These are phyloP conservation scores for Solanum ossicruentum DNA, from an alignment of 257 asterid species.

Conservation along the genomic window DNA sequence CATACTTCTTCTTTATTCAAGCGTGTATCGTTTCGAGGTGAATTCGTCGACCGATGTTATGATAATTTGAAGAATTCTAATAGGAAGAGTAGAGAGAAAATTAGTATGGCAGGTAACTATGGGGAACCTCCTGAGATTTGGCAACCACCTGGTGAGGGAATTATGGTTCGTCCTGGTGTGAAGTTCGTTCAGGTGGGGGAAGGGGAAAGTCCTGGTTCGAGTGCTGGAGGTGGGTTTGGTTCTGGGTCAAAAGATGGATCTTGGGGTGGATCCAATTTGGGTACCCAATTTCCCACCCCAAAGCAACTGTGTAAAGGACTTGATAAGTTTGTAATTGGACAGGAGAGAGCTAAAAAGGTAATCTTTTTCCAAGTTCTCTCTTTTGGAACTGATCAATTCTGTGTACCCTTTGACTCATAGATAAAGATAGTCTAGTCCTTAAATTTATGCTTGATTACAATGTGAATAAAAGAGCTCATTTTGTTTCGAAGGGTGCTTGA, in stretches of 20 bases:
- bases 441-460: not conserved
- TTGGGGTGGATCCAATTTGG: conserved; percentile 95
- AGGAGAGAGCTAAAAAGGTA: conserved; percentile 96
- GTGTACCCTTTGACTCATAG: not conserved
- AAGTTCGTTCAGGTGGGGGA: conserved; percentile 47
- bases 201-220: conserved; percentile 30
- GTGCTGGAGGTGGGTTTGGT: conserved; percentile 49
- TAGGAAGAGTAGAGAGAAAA: conserved; percentile 9
- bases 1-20: conserved; percentile 41
- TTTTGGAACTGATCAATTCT: not conserved
- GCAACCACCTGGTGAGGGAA: conserved; percentile 88
- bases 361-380: not conserved
- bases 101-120: conserved; percentile 34
- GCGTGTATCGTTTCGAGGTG: conserved; percentile 38
- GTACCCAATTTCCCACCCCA: conserved; percentile 74
- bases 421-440: not conserved
- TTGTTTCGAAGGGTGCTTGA: not conserved
- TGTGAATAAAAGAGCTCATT: not conserved
- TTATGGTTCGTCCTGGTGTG: conserved; percentile 64
- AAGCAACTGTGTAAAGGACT: conserved; percentile 94
- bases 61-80: conserved; percentile 7
- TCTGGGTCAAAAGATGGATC: conserved; percentile 43
- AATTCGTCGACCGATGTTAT: conserved; percentile 16
- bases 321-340: conserved; percentile 94
- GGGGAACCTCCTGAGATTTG: conserved; percentile 99